Base-by-base conservation (phyloP, 2,329 filamentous ascomycete species). In the Cercospora sp. region DNA sequence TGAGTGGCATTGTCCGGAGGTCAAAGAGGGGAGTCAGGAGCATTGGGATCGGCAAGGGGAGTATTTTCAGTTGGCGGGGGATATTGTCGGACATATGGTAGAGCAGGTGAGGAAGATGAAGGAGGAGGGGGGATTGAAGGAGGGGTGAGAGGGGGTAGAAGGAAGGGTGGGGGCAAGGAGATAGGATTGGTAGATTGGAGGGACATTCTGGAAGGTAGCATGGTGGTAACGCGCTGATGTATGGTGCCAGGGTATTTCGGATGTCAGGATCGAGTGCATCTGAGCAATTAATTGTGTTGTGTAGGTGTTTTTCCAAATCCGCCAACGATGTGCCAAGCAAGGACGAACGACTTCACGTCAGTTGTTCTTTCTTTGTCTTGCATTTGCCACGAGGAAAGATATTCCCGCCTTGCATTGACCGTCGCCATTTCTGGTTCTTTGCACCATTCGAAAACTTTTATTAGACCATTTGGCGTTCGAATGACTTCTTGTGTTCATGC, bases 1-100 rank as follows among this genome's bases (percentile, higher is more conserved):
- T 37, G 61, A 63, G 45, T 63, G 61, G 61, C 61, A 63, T 55
- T 63, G 61, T 55, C 61, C 61, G 3, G 61, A 55, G 18, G 43
- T 63, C 8, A 55, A 55, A 40, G 61, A 63, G 13, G 61, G 61
- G 13, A 63, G 61, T 51, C 30, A 37, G 21, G 61, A 63, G 43
- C 49, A 63, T 63, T 55, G 61, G 43, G 61, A 63, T 37, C 43
- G 45, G 13, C 61, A 63, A 18, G 30, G 21, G 2, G 61, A 63
- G 18, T 55, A 63, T 37, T 63, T 63, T 26, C 61, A 53, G 10
- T 21, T 63, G 8, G 61, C 61, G 43, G 45, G 40, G 18, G 49
- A 63, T 28, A 63, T 63, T 55, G 61, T 63, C 3, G 43, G 43
- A 12, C 61, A 63, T 63, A 63, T 45, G 26, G 61, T 40, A 0